phyloP scores from a whole-genome alignment of 2,329 filamentous ascomycete genomes.

The Hypoxylon sp. region DNA sequence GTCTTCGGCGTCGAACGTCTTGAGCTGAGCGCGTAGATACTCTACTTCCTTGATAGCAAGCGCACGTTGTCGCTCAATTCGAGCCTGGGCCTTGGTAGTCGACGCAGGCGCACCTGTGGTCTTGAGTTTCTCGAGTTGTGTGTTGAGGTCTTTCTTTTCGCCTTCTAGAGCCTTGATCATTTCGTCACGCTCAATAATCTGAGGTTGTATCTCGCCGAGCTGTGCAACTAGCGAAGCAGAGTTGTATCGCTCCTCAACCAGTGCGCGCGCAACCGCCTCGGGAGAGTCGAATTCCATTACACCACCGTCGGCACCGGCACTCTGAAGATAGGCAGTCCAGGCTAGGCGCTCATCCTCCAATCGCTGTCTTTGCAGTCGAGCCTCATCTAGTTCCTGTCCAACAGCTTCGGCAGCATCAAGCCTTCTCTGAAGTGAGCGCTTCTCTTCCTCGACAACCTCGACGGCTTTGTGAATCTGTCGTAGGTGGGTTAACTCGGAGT shows the following conservation, averaged over 20 bases:
- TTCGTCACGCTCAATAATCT: slow-evolving; percentile 78
- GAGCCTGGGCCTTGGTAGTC: slow-evolving; percentile 72
- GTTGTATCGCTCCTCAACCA: slow-evolving; percentile 83
- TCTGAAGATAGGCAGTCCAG: slow-evolving; percentile 87
- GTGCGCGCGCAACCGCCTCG: slow-evolving; percentile 82
- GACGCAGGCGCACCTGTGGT: slow-evolving; percentile 55
- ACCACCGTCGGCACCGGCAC: slow-evolving; percentile 66
- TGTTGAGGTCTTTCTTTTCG: slow-evolving; percentile 69
- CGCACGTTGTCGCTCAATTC: slow-evolving; percentile 84
- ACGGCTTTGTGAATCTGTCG: slow-evolving; percentile 86
- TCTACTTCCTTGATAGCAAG: slow-evolving; percentile 93
- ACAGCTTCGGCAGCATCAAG: slow-evolving; percentile 77
- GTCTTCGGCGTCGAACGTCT: slow-evolving; percentile 87
- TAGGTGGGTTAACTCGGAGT: slow-evolving; percentile 79
- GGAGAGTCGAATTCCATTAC: slow-evolving; percentile 83
- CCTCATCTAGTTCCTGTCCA: slow-evolving; percentile 79
- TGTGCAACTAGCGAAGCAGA: slow-evolving; percentile 81
- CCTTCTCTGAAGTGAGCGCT: slow-evolving; percentile 79
- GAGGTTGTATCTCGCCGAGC: slow-evolving; percentile 79
- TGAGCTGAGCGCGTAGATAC: slow-evolving; percentile 90
- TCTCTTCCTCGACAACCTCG: slow-evolving; percentile 94
- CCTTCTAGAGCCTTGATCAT: slow-evolving; percentile 75
- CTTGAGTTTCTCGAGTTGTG: slow-evolving; percentile 76
- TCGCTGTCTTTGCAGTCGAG: slow-evolving; percentile 81
- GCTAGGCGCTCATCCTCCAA: slow-evolving; percentile 87